Conservation (phyloP, 2,329 filamentous ascomycete species). For the Seiridium unicorne region DNA sequence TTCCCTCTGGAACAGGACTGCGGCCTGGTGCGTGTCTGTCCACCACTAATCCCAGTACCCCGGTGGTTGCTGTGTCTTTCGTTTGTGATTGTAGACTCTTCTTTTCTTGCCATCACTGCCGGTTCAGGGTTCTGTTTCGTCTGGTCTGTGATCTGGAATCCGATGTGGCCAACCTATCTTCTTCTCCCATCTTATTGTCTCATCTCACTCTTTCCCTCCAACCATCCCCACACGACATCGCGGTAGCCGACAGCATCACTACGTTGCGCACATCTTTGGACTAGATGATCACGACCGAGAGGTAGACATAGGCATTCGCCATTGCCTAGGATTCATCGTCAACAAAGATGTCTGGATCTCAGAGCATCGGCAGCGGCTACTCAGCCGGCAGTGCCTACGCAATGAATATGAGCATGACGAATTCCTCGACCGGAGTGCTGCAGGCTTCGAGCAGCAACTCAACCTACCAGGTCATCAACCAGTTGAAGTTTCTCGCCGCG, state of each 20-base stretch:
- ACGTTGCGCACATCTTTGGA: conserved; percentile 27
- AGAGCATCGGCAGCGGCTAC: conserved; percentile 18
- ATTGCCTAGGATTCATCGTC: conserved; percentile 22
- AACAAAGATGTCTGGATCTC: conserved; percentile 22
- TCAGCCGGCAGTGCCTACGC: conserved; percentile 20
- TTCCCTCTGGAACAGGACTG: conserved; percentile 28
- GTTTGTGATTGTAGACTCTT: conserved; percentile 29
- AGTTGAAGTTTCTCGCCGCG: conserved; percentile 50
- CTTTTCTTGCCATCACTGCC: conserved; percentile 28
- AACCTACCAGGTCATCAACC: conserved; percentile 45
- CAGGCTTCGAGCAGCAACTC: conserved; percentile 34
- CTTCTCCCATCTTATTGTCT: conserved; percentile 11
- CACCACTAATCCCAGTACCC: conserved; percentile 22
- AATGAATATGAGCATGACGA: conserved; percentile 22
- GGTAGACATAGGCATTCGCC: conserved; percentile 24
- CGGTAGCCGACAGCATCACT: conserved; percentile 17
- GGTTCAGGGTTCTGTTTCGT: conserved; percentile 44
- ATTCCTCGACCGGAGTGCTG: conserved; percentile 20
- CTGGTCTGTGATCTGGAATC: conserved; percentile 37
- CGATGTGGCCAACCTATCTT: conserved; percentile 18
- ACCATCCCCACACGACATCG: conserved; percentile 14
- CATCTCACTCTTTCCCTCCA: conserved; percentile 9
- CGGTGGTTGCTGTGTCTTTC: conserved; percentile 24
- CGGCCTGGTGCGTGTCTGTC: conserved; percentile 28
- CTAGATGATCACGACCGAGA: conserved; percentile 41